Base-by-base conservation (phyloP, 2,329 filamentous ascomycete species). In the Cladosporium halotolerans region DNA sequence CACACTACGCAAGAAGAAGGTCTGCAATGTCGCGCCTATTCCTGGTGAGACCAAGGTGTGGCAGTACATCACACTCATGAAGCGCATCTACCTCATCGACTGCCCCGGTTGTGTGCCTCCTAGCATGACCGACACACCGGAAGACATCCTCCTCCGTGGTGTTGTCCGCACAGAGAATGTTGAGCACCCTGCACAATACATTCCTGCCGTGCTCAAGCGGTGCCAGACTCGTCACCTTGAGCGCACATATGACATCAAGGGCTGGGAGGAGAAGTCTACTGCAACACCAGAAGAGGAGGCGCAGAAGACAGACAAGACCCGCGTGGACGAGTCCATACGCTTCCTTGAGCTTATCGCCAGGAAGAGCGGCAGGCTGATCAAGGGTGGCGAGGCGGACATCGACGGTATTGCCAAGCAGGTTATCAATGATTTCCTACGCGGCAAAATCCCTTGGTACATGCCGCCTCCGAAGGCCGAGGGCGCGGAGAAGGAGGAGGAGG, bases 371-470 rank as follows among this genome's bases (percentile, higher is more conserved):
- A 81, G 91, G 62, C 73, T 99, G 16, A 75, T 97, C 13, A 90
- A 89, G 68, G 92, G 89, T 54, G 93, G 92, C n/a, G 93, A 97
- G 69, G 87, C 92, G 3, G 93, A 99, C 69, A 74, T 96, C 52
- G 92, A 97, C 63, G 90, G 91, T 63, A 90, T 96, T 45, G 93
- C 93, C 1, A 96, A 96, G 72, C 96, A 96, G 83, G 87, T 99
- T 1, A 75, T 99, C 55, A 97, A 96, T 64, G 93, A 99, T 67
- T 99, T 97, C 68, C 82, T 97, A 66, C 78, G 93, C 58, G 93
- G 93, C 53, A 96, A 92, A 72, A 88, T 97, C 23, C 93, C 93
- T 1, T 99, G 95, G 93, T 99, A 90, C 66, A 93, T 88, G 0
- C 84, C 89, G 8, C 85, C 90, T 9, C 89, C 91, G 2, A 60